phyloP scores from a whole-genome alignment of 2,329 filamentous ascomycete species.

The Samsoniella hepiali region DNA sequence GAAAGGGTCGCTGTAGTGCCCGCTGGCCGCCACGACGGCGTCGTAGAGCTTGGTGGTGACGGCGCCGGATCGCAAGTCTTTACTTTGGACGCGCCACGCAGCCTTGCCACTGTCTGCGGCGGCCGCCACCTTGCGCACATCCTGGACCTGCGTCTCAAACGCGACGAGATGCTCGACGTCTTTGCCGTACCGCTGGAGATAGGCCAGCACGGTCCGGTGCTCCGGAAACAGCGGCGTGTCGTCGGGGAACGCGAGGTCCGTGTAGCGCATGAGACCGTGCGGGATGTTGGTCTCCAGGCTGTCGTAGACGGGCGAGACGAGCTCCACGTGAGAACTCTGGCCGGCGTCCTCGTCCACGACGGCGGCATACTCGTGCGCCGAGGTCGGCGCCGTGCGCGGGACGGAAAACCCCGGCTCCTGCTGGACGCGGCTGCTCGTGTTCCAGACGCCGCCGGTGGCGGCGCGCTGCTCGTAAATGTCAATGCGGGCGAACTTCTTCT shows the following conservation, averaged over 20 bases:
- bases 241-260: conserved; percentile 56
- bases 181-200: conserved; percentile 62
- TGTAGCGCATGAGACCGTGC: conserved; percentile 66
- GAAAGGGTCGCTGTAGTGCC: conserved; percentile 60
- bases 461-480: conserved; percentile 68
- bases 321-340: conserved; percentile 33
- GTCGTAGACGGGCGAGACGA: conserved; percentile 70
- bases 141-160: conserved; percentile 61
- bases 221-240: conserved; percentile 63
- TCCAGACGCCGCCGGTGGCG: conserved; percentile 69
- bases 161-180: conserved; percentile 56
- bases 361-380: conserved; percentile 42
- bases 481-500: conserved; percentile 59
- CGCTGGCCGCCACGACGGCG: conserved; percentile 60
- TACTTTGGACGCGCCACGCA: conserved; percentile 47
- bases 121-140: conserved; percentile 27
- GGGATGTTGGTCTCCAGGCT: conserved; percentile 74
- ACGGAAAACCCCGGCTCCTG: conserved; percentile 29
- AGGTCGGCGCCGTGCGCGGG: conserved; percentile 31
- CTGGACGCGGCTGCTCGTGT: conserved; percentile 46
- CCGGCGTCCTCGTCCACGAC: conserved; percentile 24
- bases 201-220: conserved; percentile 60
- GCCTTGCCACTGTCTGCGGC: conserved; percentile 20
- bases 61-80: conserved; percentile 29
- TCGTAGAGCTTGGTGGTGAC: conserved; percentile 45